phyloP scores from a whole-genome alignment of 2,329 filamentous ascomycete species.

The Pseudocercospora macadamiae region DNA sequence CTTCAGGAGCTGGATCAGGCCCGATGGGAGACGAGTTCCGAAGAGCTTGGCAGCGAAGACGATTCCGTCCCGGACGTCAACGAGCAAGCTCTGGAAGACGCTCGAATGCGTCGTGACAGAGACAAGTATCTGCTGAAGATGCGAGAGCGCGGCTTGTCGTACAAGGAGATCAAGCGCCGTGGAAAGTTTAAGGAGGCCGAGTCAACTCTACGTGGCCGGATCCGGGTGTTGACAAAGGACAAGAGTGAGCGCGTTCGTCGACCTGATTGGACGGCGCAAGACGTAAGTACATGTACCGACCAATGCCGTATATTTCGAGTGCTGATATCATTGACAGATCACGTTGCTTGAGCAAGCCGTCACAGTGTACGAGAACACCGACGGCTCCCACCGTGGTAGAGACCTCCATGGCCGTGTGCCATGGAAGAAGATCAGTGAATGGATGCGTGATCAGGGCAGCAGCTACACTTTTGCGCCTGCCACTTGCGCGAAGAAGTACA shows the following conservation, averaged over 20 bases:
- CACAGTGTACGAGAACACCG: slow-evolving; percentile 16
- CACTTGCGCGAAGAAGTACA: slow-evolving; percentile 66
- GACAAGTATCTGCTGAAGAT: slow-evolving; percentile 53
- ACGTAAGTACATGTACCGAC: slow-evolving; percentile 57
- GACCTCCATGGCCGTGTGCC: slow-evolving; percentile 43
- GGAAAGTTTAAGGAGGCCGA: slow-evolving; percentile 66
- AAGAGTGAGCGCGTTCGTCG: slow-evolving; percentile 65
- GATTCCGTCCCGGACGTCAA: slow-evolving; percentile 17
- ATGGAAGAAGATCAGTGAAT: slow-evolving; percentile 62
- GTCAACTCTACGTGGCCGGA: slow-evolving; percentile 72
- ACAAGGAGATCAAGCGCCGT: slow-evolving; percentile 62
- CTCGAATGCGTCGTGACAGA: slow-evolving; percentile 25
- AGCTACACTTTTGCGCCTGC: slow-evolving; percentile 63
- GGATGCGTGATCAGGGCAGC: slow-evolving; percentile 56
- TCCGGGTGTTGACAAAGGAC: slow-evolving; percentile 66
- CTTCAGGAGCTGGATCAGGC: slow-evolving; percentile 7
- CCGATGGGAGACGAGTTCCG: slow-evolving; percentile 6
- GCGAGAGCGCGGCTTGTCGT: slow-evolving; percentile 62
- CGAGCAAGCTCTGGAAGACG: slow-evolving; percentile 23
- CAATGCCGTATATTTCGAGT: neutral
- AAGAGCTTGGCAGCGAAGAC: slow-evolving; percentile 7
- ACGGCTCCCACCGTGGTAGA: slow-evolving; percentile 3
- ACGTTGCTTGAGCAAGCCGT: slow-evolving; percentile 32
- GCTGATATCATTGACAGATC: slow-evolving; percentile 28
- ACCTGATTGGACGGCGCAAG: slow-evolving; percentile 64